Base-by-base conservation (phyloP, 768 basidiomycete genomes). In the Kwoniella bestiolae region DNA sequence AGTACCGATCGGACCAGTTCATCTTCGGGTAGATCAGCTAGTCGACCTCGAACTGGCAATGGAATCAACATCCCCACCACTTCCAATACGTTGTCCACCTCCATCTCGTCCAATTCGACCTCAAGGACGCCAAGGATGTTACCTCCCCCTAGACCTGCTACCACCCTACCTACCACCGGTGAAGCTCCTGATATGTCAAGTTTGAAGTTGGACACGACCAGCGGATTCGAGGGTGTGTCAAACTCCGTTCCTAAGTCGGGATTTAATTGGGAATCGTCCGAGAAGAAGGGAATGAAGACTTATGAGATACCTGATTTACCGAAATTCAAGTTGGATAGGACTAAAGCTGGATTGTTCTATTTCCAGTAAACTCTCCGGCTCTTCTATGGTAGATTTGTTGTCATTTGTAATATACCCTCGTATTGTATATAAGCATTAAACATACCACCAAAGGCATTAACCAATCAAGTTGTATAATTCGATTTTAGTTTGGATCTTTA, bases 281-380 rank as follows among this genome's bases (percentile, higher is more conserved):
- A 76, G 65, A 60, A 63, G 45, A 68, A 71, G 52, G 74, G 76
- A 16, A 73, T 71, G 49, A 75, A 67, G 66, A 73, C 70, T 55
- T 77, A 77, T 58, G 67, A 61, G 12, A 34, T 77, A 14, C 76
- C 76, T 1, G 63, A 69, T 32, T 70, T 47, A 31, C 63, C 63
- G 12, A 65, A 65, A 32, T 60, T 73, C 65, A 74, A 72, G 63
- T 50, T 70, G 21, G 65, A 72, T 41, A 41, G 65, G 25, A 68
- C 45, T 49, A 77, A 75, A 50, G 52, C 71, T 26, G 73, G 76
- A 16, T 63, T 77, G 49, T 77, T 77, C 65, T 77, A 75, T 59
- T 77, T 77, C 66, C 65, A 66, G 28, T 66, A 60, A 35, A 55
- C n/a, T 16, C 38, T 41, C 38, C 12, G 18, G 38, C 38, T 41